These are phyloP conservation scores for Persicaria tinctoria DNA, from an alignment of 148 eudicot species.

Conservation along the genomic window DNA sequence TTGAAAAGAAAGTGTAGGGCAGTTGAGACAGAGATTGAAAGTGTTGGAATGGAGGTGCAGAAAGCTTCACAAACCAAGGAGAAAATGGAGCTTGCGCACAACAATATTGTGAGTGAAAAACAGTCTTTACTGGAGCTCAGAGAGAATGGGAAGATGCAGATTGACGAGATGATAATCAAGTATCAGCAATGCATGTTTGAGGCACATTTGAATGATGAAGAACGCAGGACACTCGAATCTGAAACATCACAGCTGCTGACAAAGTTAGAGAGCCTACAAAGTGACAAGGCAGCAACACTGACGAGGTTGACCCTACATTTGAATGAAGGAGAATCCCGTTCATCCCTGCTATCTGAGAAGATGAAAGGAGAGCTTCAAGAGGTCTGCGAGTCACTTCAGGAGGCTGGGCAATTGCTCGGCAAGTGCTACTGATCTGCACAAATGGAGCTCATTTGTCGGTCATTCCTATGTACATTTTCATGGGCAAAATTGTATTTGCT, in stretches of 20 bases:
- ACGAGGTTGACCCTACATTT: slow-evolving; percentile 32
- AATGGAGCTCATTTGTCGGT: slow-evolving; percentile 15
- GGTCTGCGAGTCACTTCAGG: slow-evolving; percentile 34
- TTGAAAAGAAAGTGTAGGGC: slow-evolving; percentile 35
- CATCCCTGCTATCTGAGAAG: slow-evolving; percentile 32
- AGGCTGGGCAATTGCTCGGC: slow-evolving; percentile 36
- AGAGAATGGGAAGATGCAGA: slow-evolving; percentile 43
- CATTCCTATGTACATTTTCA: slow-evolving; percentile 14
- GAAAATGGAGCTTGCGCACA: slow-evolving; percentile 45
- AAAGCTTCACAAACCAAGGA: slow-evolving; percentile 29
- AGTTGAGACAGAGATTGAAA: slow-evolving; percentile 36
- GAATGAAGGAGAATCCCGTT: slow-evolving; percentile 17
- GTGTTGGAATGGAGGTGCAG: slow-evolving; percentile 28
- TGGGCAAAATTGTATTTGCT: slow-evolving; percentile 11
- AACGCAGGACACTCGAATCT: slow-evolving; percentile 48
- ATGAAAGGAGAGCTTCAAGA: slow-evolving; percentile 48
- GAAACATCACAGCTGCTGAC: slow-evolving; percentile 31
- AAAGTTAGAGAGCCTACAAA: slow-evolving; percentile 27
- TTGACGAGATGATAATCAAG: slow-evolving; percentile 48
- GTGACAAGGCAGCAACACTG: slow-evolving; percentile 30
- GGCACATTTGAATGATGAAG: slow-evolving; percentile 41
- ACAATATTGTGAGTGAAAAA: slow-evolving; percentile 37
- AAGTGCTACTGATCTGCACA: neutral
- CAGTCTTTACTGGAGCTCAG: slow-evolving; percentile 43
- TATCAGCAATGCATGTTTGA: slow-evolving; percentile 49